Conservation (phyloP, 352 stramenopile genomes). For the Globisporangium cylindrosporum region DNA sequence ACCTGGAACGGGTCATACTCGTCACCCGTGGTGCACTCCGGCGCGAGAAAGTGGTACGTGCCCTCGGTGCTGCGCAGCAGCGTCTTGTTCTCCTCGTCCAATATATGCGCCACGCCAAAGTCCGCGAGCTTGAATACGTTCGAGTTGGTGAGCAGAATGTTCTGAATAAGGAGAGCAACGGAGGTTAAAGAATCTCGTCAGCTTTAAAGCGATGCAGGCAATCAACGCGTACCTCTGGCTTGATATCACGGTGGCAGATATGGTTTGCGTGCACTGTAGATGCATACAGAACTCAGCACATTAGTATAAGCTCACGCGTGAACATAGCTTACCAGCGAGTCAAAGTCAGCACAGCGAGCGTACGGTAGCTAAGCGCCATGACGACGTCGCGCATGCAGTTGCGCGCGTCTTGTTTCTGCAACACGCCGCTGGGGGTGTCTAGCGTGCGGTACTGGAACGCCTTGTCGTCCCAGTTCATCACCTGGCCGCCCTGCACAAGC, state of each 20-base stretch:
- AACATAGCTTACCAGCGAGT: neutral
- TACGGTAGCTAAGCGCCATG: conserved; percentile 73
- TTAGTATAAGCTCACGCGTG: too few species aligned
- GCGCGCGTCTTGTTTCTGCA: conserved; percentile 41
- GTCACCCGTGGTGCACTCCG: conserved; percentile 75
- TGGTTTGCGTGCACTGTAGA: conserved; percentile 63
- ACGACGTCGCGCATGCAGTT: conserved; percentile 75
- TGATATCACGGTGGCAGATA: conserved; percentile 88
- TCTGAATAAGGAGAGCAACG: conserved; percentile 19
- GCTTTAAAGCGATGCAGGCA: neutral
- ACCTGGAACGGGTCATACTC: conserved; percentile 75
- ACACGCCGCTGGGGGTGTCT: conserved; percentile 24
- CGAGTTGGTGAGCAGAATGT: conserved; percentile 60
- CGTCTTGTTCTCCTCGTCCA: conserved; percentile 34
- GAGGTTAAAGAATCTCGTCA: neutral
- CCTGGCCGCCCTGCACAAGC: conserved; percentile 72
- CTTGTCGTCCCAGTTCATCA: conserved; percentile 86
- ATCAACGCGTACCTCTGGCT: conserved; percentile 35
- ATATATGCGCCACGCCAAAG: conserved; percentile 76
- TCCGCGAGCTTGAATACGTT: conserved; percentile 75
- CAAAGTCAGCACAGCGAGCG: neutral
- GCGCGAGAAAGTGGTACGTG: conserved; percentile 86
- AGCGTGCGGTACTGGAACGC: conserved; percentile 49
- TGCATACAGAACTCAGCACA: neutral
- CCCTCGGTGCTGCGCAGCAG: conserved; percentile 75